phyloP scores from a whole-genome alignment of 805 yeast species.

The Jamesozyma hellenica region DNA sequence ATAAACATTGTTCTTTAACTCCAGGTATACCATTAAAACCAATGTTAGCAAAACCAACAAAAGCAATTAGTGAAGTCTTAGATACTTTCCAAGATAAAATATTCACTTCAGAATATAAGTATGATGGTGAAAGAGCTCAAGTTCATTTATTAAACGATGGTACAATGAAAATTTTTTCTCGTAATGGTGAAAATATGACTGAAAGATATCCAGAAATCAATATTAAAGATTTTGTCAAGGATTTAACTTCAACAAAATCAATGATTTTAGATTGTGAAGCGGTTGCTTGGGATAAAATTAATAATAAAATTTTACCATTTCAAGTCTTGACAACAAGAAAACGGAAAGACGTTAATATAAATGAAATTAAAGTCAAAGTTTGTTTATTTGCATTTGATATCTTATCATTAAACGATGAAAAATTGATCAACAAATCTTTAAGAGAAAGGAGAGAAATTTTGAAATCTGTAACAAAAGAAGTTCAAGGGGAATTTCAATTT shows the following conservation, averaged over 20 bases:
- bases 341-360: conserved; percentile 81
- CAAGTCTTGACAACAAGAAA: conserved; percentile 89
- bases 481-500: conserved; percentile 70
- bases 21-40: conserved; percentile 96
- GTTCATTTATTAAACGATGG: conserved; percentile 66
- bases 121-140: conserved; percentile 97
- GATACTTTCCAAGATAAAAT: conserved; percentile 77
- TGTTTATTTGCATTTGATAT: conserved; percentile 90
- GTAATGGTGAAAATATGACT: conserved; percentile 96
- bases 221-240: conserved; percentile 46
- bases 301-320: conserved; percentile 78
- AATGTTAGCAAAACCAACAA: conserved; percentile 96
- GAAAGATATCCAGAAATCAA: conserved; percentile 89
- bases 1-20: conserved; percentile 59
- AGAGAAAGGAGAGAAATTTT: conserved; percentile 59
- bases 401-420: conserved; percentile 60
- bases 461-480: conserved; percentile 43
- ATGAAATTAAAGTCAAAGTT: conserved; percentile 81
- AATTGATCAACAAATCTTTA: conserved; percentile 57
- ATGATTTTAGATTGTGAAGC: conserved; percentile 92
- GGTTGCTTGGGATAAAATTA: conserved; percentile 87
- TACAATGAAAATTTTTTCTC: conserved; percentile 66
- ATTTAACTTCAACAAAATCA: conserved; percentile 33
- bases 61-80: conserved; percentile 81
- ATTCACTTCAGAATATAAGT: conserved; percentile 93